These are phyloP conservation scores for Rhodamnia rubescens DNA, from an alignment of 345 rosid species.

Conservation along the genomic window DNA sequence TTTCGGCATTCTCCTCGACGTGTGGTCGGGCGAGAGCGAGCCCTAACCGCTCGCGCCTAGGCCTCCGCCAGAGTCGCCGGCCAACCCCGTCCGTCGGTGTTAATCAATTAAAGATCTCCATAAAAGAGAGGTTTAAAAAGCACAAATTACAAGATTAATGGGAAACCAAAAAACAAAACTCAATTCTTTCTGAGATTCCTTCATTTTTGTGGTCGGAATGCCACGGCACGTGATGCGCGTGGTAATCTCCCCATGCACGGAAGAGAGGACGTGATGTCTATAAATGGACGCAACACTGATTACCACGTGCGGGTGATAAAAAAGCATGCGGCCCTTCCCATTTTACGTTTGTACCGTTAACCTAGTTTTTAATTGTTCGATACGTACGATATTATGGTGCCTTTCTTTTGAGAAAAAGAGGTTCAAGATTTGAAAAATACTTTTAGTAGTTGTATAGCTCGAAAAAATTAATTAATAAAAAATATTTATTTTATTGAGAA, in stretches of 20 bases:
- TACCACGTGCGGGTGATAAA: not conserved
- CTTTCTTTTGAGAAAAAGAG: too few relatives aligned
- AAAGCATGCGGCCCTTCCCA: not conserved
- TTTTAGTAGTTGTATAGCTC: too few relatives aligned
- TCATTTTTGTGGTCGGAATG: not conserved
- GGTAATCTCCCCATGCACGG: not conserved
- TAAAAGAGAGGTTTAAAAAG: not conserved
- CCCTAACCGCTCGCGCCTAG: too few relatives aligned
- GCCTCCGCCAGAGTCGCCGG: not conserved
- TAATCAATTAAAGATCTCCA: not conserved
- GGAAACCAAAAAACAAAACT: not conserved
- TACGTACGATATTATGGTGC: too few relatives aligned
- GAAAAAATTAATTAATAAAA: too few relatives aligned
- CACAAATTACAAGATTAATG: not conserved
- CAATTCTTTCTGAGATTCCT: not conserved
- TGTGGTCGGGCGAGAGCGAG: too few relatives aligned
- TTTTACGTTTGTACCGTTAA: not conserved
- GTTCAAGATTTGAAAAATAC: too few relatives aligned
- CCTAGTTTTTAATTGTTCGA: not conserved
- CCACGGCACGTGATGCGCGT: not conserved
- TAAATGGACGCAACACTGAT: not conserved
- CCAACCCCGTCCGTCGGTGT: not conserved
- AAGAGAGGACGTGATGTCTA: not conserved
- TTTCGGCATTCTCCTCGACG: too few relatives aligned
- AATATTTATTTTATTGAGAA: too few relatives aligned